These are phyloP conservation scores for Metschnikowia peoriensis DNA, from an alignment of 805 yeast genomes.

Conservation along the genomic window DNA sequence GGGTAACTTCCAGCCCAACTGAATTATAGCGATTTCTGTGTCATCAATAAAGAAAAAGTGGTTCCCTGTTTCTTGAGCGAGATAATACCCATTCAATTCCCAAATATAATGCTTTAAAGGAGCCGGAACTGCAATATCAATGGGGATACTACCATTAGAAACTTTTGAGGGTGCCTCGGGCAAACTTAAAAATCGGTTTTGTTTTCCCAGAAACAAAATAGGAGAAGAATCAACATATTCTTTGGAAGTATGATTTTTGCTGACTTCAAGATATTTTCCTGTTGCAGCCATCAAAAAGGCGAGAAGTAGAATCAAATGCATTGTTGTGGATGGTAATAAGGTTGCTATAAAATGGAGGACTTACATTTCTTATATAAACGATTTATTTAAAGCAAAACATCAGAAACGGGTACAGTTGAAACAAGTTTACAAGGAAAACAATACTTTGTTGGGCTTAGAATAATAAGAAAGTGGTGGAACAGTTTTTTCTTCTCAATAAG, in stretches of 20 bases:
- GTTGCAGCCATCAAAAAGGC: not conserved
- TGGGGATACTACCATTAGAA: not conserved
- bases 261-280: not conserved
- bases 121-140: not conserved
- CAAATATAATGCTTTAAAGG: not conserved
- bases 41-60: not conserved
- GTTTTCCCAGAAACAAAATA: not conserved
- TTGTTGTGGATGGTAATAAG: too few relatives aligned
- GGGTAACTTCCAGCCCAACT: not conserved
- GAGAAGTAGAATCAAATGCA: not conserved
- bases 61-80: not conserved
- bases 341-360: too few relatives aligned
- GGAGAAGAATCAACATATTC: not conserved
- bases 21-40: not conserved
- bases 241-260: not conserved
- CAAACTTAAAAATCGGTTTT: not conserved
- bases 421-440: too few relatives aligned
- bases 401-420: too few relatives aligned
- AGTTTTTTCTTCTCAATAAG: too few relatives aligned
- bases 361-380: too few relatives aligned
- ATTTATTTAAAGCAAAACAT: too few relatives aligned
- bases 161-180: not conserved
- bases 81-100: not conserved
- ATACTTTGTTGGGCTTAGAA: too few relatives aligned
- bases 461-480: too few relatives aligned